Conservation (phyloP, 352 stramenopile species). For the Phytophthora citrophthora region DNA sequence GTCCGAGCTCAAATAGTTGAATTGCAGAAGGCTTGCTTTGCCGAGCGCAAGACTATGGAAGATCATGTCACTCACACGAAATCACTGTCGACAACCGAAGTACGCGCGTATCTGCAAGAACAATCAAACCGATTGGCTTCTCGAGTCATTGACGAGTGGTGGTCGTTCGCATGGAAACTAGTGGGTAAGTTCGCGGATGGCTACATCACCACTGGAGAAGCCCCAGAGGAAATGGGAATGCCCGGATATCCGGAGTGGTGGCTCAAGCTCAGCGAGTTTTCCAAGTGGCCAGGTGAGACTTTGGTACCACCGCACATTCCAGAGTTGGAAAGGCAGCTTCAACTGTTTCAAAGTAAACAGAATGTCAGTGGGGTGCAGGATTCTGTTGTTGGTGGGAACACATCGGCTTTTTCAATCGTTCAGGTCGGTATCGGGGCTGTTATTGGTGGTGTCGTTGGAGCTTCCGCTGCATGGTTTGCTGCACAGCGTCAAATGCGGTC, state of each 20-base stretch:
- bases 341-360: conserved; percentile 40
- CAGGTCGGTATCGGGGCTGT: conserved; percentile 38
- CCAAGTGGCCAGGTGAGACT: conserved; percentile 69
- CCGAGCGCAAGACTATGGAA: conserved; percentile 29
- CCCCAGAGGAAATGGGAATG: conserved; percentile 52
- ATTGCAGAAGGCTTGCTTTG: conserved; percentile 55
- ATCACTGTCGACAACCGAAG: conserved; percentile 15
- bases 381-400: not conserved
- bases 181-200: conserved; percentile 81
- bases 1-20: conserved; percentile 46
- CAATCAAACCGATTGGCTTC: conserved; percentile 62
- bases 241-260: conserved; percentile 75
- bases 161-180: conserved; percentile 70
- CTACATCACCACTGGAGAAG: conserved; percentile 77
- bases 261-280: conserved; percentile 66
- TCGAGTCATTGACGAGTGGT: conserved; percentile 69
- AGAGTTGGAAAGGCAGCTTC: conserved; percentile 49
- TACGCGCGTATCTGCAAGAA: conserved; percentile 39
- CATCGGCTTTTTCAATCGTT: conserved; percentile 17
- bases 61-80: conserved; percentile 25
- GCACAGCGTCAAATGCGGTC: conserved; percentile 30
- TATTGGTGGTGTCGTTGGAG: conserved; percentile 40
- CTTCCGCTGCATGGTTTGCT: conserved; percentile 40
- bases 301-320: conserved; percentile 49
- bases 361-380: conserved; percentile 21